Base-by-base conservation (phyloP, 208 protist species). In the Herpetomonas tarakana region DNA sequence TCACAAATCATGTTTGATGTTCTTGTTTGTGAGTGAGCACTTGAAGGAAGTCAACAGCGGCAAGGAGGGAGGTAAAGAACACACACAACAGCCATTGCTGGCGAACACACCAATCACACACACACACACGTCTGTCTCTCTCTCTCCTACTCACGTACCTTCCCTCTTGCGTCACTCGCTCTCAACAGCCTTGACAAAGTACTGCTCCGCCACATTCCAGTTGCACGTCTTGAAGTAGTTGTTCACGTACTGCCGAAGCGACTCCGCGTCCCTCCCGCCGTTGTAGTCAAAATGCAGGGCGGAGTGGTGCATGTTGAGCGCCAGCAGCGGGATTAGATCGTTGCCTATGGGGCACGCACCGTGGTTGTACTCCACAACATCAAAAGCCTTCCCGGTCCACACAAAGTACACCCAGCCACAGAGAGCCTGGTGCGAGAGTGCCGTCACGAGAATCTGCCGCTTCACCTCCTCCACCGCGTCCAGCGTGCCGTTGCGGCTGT, bases 161-260 rank as follows among this genome's bases (percentile, higher is more conserved):
- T n/a, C n/a, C n/a, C n/a, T n/a, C n/a, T 26, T 52, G 11, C 12
- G n/a, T 39, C 52, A 44, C 39, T 39, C n/a, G 59, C 62, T 56
- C 60, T 67, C 45, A 4, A 62, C 68, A 11, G 78, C 76, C 64
- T 59, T 47, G 9, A 71, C 12, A 57, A 86, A 92, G 57, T 92
- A 90, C 9, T 67, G 56, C 58, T 91, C 78, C 27, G 81, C 82
- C 3, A 92, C 22, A 11, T 24, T 29, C 88, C 88, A 94, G 69
- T 94, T 94, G 67, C 82, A 91, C 21, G 81, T 72, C 64, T 92
- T 94, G 74, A 94, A 94, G 45, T 80, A 94, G 72, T 94, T 94
- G 27, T 55, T 21, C 31, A 92, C 69, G 58, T 89, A 94, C 28
- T 71, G 76, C 52, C 90, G 81, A 24, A 94, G 50, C 6, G 62